Evolutionary conservation across 2,329 filamentous ascomycete genomes (phyloP).

Genomic region (Venturiaceae sp.): DNA sequence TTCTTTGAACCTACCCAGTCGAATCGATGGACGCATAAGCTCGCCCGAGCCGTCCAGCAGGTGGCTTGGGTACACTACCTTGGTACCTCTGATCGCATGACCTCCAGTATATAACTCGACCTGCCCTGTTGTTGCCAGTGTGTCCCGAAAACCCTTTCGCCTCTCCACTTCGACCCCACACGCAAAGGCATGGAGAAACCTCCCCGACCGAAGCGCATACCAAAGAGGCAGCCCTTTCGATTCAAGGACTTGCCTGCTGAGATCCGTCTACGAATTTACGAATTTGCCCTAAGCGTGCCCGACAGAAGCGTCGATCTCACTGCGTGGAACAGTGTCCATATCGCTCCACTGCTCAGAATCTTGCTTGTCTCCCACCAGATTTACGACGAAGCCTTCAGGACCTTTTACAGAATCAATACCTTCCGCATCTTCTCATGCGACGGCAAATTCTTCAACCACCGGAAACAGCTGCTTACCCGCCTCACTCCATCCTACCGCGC

Average conservation of each 20-base stretch:
- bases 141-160: not conserved
- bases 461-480: conserved; percentile 60
- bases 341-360: conserved; percentile 25
- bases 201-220: not conserved
- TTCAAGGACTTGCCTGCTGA: conserved; percentile 4
- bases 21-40: conserved; percentile 1
- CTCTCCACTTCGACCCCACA: not conserved
- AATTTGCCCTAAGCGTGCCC: conserved; percentile 13
- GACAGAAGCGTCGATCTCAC: conserved; percentile 7
- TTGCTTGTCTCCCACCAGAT: conserved; percentile 32
- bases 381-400: conserved; percentile 40
- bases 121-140: too few relatives aligned
- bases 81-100: conserved; percentile 1
- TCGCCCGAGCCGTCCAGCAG: not conserved
- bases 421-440: conserved; percentile 45
- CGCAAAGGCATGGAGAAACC: not conserved
- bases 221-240: conserved; percentile 10
- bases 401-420: conserved; percentile 42
- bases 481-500: conserved; percentile 51
- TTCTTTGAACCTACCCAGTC: not conserved
- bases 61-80: not conserved
- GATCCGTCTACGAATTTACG: conserved; percentile 5
- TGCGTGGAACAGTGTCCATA: not conserved
- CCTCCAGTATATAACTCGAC: not conserved
- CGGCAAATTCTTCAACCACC: conserved; percentile 55